Evolutionary conservation across 208 protist species (phyloP), one percentile per base, ranked within the genome.

Genomic region (Trypanosoma caninum): DNA sequence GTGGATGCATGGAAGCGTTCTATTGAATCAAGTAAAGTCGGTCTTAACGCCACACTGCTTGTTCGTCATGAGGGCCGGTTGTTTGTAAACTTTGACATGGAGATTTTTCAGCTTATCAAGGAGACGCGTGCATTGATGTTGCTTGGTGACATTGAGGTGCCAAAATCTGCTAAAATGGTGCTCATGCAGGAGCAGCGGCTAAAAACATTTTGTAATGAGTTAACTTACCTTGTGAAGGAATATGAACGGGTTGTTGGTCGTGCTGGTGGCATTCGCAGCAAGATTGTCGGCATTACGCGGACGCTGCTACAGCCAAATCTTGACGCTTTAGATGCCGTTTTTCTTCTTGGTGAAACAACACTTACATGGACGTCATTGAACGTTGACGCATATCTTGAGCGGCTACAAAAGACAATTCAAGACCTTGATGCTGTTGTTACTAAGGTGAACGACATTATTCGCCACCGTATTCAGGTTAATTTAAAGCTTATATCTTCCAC

Each of bases 1-100:
- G 81, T 98, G 14, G 87, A 97, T 59, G 94, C 95, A 44, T 98
- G 97, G 97, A 93, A 83, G 68, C 81, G 97, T 44, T 94, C 83
- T 2, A 95, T 98, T 62, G 95, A 97, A 55, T 85, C 82, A 25
- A 94, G 94, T 65, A 95, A 95, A 63, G 76, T 78, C 3, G 94
- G 93, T n/a, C 84, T 99, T 48, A 92, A 98, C 59, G 95, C 97
- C 27, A 98, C 97, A 18, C 80, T 99, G 60, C 74, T 99, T 6
- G 91, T 99, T 16, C 87, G 93, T 27, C 90, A 94, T 63, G 85
- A 98, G 42, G 91, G 88, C n/a, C 81, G 91, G 28, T 82, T 99
- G 5, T 98, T 90, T 76, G 97, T 99, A 37, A 99, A 99, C 92
- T 99, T 99, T 74, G 97, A 99, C 80, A 79, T 78, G 40, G 90